Conservation (phyloP, 2,329 filamentous ascomycete genomes). For the Lecanicillium sp. region DNA sequence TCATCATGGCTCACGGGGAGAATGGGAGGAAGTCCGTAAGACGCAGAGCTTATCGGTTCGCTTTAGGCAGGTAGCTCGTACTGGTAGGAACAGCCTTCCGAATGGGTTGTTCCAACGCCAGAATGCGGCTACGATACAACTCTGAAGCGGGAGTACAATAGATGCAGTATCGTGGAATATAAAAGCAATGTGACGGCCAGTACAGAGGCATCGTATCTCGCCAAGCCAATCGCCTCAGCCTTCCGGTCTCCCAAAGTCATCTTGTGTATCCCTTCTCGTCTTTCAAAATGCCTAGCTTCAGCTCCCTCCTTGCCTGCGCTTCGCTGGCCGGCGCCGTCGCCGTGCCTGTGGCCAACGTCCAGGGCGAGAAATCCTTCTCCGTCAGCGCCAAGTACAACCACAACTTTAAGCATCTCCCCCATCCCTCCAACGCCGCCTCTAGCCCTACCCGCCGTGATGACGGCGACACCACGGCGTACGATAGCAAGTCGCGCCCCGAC, state of each 20-base stretch:
- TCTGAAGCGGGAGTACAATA: too few species aligned
- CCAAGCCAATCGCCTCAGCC: not conserved
- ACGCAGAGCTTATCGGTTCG: not conserved
- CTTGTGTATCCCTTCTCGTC: too few species aligned
- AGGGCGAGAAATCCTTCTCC: not conserved
- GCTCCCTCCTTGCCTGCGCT: not conserved
- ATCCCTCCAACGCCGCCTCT: not conserved
- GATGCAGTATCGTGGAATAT: too few species aligned
- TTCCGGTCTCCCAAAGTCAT: not conserved
- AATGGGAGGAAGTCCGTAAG: not conserved
- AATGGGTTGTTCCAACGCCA: too few species aligned
- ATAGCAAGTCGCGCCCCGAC: slow-evolving; percentile 6
- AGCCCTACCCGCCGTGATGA: not conserved
- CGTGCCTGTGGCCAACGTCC: not conserved
- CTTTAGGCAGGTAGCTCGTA: not conserved
- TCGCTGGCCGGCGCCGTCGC: not conserved
- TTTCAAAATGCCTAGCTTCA: not conserved
- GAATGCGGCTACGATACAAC: not conserved
- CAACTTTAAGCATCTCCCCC: not conserved
- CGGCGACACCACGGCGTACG: not conserved
- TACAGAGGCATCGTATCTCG: not conserved
- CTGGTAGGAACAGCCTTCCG: too few species aligned
- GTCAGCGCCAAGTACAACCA: not conserved
- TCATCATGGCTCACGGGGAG: too few species aligned
- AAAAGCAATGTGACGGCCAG: too few species aligned